Percentiles rank a stretch among this genome's conserved stretches.
Evolutionary conservation across 805 yeast genomes (phyloP).

Genomic region (Yamadazyma sp.): DNA sequence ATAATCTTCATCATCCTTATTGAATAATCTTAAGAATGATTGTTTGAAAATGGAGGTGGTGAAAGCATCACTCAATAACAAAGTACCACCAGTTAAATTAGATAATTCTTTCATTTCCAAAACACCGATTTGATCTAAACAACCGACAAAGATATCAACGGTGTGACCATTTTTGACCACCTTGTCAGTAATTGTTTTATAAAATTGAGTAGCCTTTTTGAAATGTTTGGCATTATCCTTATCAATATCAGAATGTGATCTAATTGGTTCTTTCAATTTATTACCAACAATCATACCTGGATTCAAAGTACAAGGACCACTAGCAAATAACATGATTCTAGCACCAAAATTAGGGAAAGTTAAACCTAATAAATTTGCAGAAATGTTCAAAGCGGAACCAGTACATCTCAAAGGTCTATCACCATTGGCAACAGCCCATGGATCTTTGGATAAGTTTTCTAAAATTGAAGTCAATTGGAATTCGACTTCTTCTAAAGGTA

Average conservation of each 20-base stretch:
- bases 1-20: constrained; percentile 29
- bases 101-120: constrained; percentile 62
- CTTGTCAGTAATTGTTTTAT: constrained; percentile 45
- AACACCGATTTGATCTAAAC: constrained; percentile 68
- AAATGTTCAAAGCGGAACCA: constrained; percentile 56
- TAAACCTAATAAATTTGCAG: constrained; percentile 38
- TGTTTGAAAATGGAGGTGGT: constrained; percentile 67
- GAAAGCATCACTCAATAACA: constrained; percentile 63
- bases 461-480: constrained; percentile 48
- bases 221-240: constrained; percentile 35
- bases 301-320: constrained; percentile 68
- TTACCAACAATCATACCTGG: constrained; percentile 60
- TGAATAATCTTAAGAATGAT: constrained; percentile 54
- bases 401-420: constrained; percentile 54
- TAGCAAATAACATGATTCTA: constrained; percentile 83
- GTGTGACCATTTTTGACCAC: constrained; percentile 52
- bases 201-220: constrained; percentile 43
- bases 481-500: constrained; percentile 48
- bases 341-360: constrained; percentile 45
- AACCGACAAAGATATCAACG: constrained; percentile 58
- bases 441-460: constrained; percentile 60
- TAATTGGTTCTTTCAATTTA: constrained; percentile 56
- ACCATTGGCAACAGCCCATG: constrained; percentile 70
- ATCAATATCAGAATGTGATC: constrained; percentile 63
- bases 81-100: constrained; percentile 59